Evolutionary conservation across 176 grass and related monocot species (phyloP).

Genomic region (Oryza rufipogon): DNA sequence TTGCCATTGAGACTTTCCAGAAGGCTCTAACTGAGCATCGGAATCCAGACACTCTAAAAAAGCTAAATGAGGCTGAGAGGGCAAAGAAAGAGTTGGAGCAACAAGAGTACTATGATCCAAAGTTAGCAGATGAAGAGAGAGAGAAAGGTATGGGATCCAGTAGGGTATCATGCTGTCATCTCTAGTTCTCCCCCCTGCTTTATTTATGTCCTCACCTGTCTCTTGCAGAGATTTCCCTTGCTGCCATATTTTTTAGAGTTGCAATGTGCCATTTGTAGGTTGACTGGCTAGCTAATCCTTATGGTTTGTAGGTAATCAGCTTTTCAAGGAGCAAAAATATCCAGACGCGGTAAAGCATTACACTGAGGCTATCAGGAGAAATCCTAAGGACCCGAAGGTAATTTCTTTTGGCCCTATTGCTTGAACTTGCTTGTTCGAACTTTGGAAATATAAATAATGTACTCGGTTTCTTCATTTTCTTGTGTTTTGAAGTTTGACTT

Average conservation of each 20-base stretch:
- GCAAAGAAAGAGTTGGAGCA: constrained; percentile 97
- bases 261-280: not conserved
- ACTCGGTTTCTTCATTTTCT: not conserved
- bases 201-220: not conserved
- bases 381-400: constrained; percentile 91
- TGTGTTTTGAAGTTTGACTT: not conserved
- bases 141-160: constrained; percentile 79
- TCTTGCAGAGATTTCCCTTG: not conserved
- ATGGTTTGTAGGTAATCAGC: constrained; percentile 73
- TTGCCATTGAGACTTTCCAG: constrained; percentile 84
- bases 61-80: constrained; percentile 88
- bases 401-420: constrained; percentile 26
- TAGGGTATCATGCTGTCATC: not conserved
- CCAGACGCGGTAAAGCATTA: constrained; percentile 95
- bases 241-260: not conserved
- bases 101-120: constrained; percentile 92
- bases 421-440: not conserved
- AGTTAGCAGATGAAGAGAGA: constrained; percentile 87
- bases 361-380: constrained; percentile 92
- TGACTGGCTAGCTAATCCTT: not conserved
- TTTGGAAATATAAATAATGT: not conserved
- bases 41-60: constrained; percentile 93
- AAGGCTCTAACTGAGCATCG: constrained; percentile 98
- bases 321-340: constrained; percentile 94
- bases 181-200: not conserved